Percentiles rank a stretch among this genome's conserved stretches.
These are phyloP conservation scores for Sporisorium graminicola DNA, from an alignment of 1,284 basidiomycete genomes.

Conservation along the genomic window DNA sequence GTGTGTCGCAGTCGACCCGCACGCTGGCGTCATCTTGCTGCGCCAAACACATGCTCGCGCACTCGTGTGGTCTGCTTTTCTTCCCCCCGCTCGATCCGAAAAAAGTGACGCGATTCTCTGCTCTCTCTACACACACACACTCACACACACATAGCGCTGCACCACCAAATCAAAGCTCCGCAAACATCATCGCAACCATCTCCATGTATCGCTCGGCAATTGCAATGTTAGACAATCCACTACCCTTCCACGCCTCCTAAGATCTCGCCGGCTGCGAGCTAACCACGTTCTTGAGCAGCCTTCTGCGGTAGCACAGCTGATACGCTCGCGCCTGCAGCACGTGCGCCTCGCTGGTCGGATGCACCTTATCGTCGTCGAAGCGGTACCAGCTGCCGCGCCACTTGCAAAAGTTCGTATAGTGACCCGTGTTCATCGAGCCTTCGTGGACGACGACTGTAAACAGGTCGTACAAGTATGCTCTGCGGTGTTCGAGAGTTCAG, in stretches of 20 bases:
- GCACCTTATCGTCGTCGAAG: conserved; percentile 89
- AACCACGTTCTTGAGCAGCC: conserved; percentile 54
- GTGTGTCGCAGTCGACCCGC: neutral
- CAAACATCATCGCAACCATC: no score
- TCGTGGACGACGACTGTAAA: conserved; percentile 95
- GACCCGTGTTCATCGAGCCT: conserved; percentile 88
- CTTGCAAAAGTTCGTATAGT: conserved; percentile 87
- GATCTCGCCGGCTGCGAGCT: no score
- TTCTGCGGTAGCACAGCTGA: conserved; percentile 63
- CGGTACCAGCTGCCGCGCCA: conserved; percentile 85
- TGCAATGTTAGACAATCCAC: no score
- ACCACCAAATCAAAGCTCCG: no score
- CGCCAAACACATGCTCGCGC: neutral
- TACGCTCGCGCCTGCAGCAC: conserved; percentile 62
- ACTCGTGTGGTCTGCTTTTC: neutral
- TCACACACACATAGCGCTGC: no score
- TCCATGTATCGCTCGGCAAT: no score
- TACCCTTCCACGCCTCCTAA: no score
- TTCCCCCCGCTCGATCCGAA: no score
- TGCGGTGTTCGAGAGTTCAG: neutral
- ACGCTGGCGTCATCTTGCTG: conserved; percentile 27
- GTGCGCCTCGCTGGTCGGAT: conserved; percentile 32
- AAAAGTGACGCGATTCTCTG: no score
- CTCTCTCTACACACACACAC: no score
- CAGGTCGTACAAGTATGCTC: conserved; percentile 80